A percentile compares a stretch with the other conserved stretches of the same genome.
Evolutionary conservation across 257 asterid genomes (phyloP).

Genomic region (Oldenlandia corymbosa): DNA sequence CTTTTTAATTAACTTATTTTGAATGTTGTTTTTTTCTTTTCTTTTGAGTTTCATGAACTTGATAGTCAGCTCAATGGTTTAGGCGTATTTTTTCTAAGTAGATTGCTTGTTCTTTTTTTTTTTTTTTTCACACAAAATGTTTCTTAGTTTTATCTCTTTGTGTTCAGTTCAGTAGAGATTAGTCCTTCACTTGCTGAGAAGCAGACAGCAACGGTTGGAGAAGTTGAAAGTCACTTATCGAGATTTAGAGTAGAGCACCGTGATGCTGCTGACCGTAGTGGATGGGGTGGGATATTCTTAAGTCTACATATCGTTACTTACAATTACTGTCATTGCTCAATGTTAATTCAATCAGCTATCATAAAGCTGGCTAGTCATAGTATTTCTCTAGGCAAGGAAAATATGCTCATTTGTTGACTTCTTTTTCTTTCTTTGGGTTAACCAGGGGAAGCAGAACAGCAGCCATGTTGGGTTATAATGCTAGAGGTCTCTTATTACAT

Average conservation of each 20-base stretch:
- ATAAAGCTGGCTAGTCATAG: neutral
- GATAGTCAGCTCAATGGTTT: neutral
- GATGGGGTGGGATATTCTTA: constrained; percentile 69
- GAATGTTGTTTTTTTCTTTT: too few species aligned
- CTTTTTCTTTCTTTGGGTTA: constrained; percentile 21
- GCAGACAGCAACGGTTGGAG: constrained; percentile 81
- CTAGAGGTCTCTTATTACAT: constrained; percentile 56
- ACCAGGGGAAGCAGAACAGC: constrained; percentile 62
- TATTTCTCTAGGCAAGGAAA: neutral
- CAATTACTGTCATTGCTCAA: constrained; percentile 4
- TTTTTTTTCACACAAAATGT: too few species aligned
- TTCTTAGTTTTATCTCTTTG: constrained; percentile 7
- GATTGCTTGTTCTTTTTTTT: too few species aligned
- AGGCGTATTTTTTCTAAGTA: constrained; percentile 6
- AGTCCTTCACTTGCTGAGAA: constrained; percentile 88
- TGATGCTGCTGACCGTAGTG: constrained; percentile 87
- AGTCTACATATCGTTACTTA: constrained; percentile 18
- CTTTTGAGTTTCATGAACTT: neutral
- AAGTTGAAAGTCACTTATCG: constrained; percentile 60
- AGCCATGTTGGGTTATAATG: constrained; percentile 99
- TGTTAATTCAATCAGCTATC: neutral
- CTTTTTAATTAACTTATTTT: neutral
- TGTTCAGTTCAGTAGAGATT: constrained; percentile 90
- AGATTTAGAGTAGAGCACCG: constrained; percentile 82
- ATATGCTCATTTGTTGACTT: neutral